Percentiles rank a stretch among this genome's conserved stretches.
phyloP scores from a whole-genome alignment of 2,329 filamentous ascomycete species.

The Bipolaris oryzae region DNA sequence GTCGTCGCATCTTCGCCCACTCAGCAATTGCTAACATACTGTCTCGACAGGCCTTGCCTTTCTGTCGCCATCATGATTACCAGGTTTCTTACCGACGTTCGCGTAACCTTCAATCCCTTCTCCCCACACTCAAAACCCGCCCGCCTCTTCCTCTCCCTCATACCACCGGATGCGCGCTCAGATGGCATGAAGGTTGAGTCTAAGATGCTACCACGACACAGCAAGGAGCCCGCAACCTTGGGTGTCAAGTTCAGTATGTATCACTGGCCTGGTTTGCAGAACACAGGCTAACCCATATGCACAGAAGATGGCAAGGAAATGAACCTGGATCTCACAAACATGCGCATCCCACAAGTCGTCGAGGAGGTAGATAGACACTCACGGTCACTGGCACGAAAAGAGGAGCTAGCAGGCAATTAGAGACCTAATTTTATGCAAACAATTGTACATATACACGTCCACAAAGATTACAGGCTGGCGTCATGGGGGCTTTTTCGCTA shows the following conservation, averaged over 20 bases:
- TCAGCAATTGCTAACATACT: background rate
- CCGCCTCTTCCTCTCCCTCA: constrained; percentile 82
- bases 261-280: background rate
- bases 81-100: constrained; percentile 83
- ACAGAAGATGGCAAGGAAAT: constrained; percentile 93
- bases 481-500: constrained; percentile 27
- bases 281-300: constrained; percentile 21
- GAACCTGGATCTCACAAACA: constrained; percentile 77
- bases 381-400: constrained; percentile 77
- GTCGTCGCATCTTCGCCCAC: background rate
- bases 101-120: constrained; percentile 92
- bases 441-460: constrained; percentile 7
- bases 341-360: constrained; percentile 83
- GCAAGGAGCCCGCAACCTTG: constrained; percentile 71
- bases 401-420: constrained; percentile 68
- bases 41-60: background rate
- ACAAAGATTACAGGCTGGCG: constrained; percentile 33
- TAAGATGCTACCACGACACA: constrained; percentile 72
- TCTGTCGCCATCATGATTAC: constrained; percentile 70
- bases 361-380: constrained; percentile 93
- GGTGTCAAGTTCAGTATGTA: constrained; percentile 82
- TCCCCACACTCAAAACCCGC: constrained; percentile 77
- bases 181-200: constrained; percentile 78
- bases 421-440: background rate
- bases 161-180: constrained; percentile 78